Evolutionary conservation across 148 eudicot genomes (phyloP).

Genomic region (Cornus kousa): DNA sequence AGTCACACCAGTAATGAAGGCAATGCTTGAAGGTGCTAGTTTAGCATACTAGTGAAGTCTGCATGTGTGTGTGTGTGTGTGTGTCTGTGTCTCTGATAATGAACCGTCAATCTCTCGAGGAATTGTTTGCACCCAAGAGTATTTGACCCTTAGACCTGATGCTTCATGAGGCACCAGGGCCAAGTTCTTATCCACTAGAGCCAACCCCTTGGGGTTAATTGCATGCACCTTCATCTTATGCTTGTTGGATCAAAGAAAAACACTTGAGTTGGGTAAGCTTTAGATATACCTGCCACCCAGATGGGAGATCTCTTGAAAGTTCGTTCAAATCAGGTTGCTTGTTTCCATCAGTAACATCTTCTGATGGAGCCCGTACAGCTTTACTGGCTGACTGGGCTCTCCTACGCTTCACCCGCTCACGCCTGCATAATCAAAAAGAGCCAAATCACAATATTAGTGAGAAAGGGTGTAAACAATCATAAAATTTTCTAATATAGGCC

Average conservation of each 20-base stretch:
- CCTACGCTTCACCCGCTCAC: conserved; percentile 92
- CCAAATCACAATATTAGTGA: background rate
- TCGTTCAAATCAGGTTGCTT: conserved; percentile 60
- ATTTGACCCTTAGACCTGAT: too few relatives aligned
- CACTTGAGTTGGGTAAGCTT: background rate
- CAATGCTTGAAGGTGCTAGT: background rate
- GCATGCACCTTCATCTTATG: background rate
- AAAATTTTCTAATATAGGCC: background rate
- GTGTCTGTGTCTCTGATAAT: too few relatives aligned
- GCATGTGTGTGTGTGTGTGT: too few relatives aligned
- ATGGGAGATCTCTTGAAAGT: conserved; percentile 71
- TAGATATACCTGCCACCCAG: conserved; percentile 85
- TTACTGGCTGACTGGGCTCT: conserved; percentile 60
- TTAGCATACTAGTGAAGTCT: too few relatives aligned
- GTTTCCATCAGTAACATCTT: conserved; percentile 25
- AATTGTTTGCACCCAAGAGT: too few relatives aligned
- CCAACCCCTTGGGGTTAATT: too few relatives aligned
- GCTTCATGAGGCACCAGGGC: too few relatives aligned
- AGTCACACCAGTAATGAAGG: background rate
- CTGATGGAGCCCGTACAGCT: conserved; percentile 33
- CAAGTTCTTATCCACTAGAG: too few relatives aligned
- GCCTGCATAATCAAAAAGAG: conserved; percentile 41
- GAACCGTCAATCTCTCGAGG: too few relatives aligned
- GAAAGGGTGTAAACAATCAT: background rate
- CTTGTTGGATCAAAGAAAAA: background rate